These are phyloP conservation scores for Stylonectria norvegica DNA, from an alignment of 2,329 filamentous ascomycete genomes.

Conservation along the genomic window DNA sequence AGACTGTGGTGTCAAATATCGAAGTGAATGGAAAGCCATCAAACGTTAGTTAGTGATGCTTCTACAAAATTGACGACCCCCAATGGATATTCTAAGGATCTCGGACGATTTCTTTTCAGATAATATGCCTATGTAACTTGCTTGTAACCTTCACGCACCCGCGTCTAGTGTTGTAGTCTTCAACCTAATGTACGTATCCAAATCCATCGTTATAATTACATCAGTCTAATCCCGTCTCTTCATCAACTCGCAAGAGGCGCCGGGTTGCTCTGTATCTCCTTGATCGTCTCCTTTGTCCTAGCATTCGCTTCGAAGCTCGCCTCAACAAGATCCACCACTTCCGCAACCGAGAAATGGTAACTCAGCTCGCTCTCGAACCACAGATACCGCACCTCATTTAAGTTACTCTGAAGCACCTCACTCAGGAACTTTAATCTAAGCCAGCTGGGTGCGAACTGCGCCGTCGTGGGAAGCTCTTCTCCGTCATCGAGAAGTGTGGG, in stretches of 20 bases:
- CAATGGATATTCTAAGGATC: too few species aligned
- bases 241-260: slow-evolving; percentile 32
- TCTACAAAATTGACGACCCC: too few species aligned
- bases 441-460: slow-evolving; percentile 61
- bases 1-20: too few species aligned
- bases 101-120: too few species aligned
- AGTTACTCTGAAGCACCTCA: slow-evolving; percentile 63
- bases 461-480: slow-evolving; percentile 53
- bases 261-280: slow-evolving; percentile 54
- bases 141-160: too few species aligned
- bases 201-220: neutral
- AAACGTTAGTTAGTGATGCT: too few species aligned
- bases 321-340: slow-evolving; percentile 60
- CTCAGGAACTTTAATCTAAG: slow-evolving; percentile 61
- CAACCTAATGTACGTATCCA: too few species aligned
- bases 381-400: slow-evolving; percentile 59
- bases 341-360: slow-evolving; percentile 57
- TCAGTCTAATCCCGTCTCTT: neutral
- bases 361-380: slow-evolving; percentile 66
- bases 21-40: too few species aligned
- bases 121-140: too few species aligned
- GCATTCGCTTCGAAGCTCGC: slow-evolving; percentile 63
- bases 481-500: slow-evolving; percentile 28
- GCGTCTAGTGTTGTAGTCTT: too few species aligned
- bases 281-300: slow-evolving; percentile 55